Evolutionary conservation across 2,329 filamentous ascomycete species (phyloP).

Genomic region (Colletotrichum sp.): DNA sequence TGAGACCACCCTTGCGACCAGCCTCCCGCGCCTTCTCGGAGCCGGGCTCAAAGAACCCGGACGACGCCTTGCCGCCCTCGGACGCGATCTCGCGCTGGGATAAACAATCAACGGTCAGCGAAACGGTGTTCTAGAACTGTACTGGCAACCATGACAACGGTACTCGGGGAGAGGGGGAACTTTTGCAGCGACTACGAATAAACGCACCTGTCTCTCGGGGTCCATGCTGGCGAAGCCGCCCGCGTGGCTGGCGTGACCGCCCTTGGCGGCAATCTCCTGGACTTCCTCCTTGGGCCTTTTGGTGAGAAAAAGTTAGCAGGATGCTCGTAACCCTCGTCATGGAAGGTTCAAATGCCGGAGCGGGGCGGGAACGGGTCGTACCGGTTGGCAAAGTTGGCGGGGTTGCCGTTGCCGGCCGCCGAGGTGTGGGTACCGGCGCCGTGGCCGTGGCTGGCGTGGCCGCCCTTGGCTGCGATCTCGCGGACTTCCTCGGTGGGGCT

Average conservation of each 20-base stretch:
- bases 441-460: constrained; percentile 39
- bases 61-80: constrained; percentile 56
- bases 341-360: background rate
- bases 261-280: constrained; percentile 44
- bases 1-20: constrained; percentile 55
- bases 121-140: rapidly evolving
- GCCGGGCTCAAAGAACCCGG: constrained; percentile 59
- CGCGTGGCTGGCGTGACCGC: constrained; percentile 41
- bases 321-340: background rate
- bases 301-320: background rate
- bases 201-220: constrained; percentile 42
- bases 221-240: constrained; percentile 47
- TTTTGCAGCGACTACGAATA: constrained; percentile 31
- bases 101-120: background rate
- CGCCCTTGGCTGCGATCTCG: constrained; percentile 45
- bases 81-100: constrained; percentile 59
- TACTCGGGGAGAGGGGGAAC: too few species aligned
- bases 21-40: constrained; percentile 58
- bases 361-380: background rate
- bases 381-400: constrained; percentile 26
- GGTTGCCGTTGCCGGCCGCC: background rate
- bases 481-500: constrained; percentile 39
- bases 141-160: background rate
- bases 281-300: constrained; percentile 48
- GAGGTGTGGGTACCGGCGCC: background rate